Conservation (phyloP, 768 basidiomycete genomes). For the Kwoniella mangroviensis region DNA sequence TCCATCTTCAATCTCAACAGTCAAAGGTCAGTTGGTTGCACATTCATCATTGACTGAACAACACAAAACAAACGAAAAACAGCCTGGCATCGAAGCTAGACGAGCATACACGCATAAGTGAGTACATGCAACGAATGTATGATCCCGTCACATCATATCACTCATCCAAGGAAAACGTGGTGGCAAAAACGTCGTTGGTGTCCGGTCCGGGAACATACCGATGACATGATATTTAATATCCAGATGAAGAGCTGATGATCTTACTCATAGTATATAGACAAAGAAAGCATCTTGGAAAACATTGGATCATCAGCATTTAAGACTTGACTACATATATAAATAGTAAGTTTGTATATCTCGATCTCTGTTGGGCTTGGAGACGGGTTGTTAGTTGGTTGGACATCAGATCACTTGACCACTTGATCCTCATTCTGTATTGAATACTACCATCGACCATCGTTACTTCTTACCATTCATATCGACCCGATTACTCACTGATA, state of each 20-base stretch:
- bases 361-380: too few species aligned
- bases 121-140: background rate
- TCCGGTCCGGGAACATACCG: background rate
- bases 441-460: too few species aligned
- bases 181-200: background rate
- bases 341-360: too few species aligned
- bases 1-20: background rate
- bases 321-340: too few species aligned
- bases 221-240: background rate
- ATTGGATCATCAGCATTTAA: too few species aligned
- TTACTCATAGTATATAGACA: background rate
- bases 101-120: conserved; percentile 10
- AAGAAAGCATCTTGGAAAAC: too few species aligned
- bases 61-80: background rate
- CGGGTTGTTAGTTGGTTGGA: too few species aligned
- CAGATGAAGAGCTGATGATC: background rate
- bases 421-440: too few species aligned
- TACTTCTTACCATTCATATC: background rate
- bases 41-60: too few species aligned
- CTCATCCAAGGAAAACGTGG: background rate
- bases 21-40: background rate
- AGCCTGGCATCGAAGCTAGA: background rate
- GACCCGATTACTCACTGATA: background rate
- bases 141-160: background rate
- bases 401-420: background rate